These are phyloP conservation scores for Sporobolomyces pararoseus DNA, from an alignment of 768 basidiomycete genomes.

Conservation along the genomic window DNA sequence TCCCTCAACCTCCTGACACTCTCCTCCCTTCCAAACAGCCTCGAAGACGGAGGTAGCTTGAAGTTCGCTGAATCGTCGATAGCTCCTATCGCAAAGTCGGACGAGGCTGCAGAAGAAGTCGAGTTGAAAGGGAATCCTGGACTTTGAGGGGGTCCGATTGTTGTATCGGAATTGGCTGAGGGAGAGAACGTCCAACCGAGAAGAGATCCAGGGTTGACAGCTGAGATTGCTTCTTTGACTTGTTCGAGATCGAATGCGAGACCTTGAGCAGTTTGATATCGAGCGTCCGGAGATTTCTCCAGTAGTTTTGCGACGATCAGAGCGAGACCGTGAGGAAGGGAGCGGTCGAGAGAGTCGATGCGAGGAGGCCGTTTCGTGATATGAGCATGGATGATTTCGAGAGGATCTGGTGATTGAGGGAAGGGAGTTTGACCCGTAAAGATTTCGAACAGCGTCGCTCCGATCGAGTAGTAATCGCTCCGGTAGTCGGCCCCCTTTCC, in stretches of 20 bases:
- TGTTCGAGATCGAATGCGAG: slow-evolving; percentile 37
- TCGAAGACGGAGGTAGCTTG: slow-evolving; percentile 32
- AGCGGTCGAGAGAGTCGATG: slow-evolving; percentile 15
- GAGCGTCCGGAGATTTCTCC: slow-evolving; percentile 35
- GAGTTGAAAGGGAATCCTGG: neutral
- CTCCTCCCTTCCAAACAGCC: slow-evolving; percentile 31
- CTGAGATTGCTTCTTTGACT: slow-evolving; percentile 1
- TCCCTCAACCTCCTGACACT: slow-evolving; percentile 7
- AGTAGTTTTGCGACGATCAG: slow-evolving; percentile 37
- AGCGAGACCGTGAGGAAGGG: slow-evolving; percentile 24
- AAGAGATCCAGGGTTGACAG: neutral
- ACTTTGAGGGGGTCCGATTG: neutral
- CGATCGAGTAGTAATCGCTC: slow-evolving; percentile 31
- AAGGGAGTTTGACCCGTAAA: slow-evolving; percentile 31
- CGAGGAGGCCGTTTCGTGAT: slow-evolving; percentile 23
- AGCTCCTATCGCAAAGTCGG: slow-evolving; percentile 27
- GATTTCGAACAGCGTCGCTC: slow-evolving; percentile 33
- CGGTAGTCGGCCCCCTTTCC: slow-evolving; percentile 21
- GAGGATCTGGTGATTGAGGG: slow-evolving; percentile 20
- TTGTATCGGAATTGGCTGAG: neutral
- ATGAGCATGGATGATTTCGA: slow-evolving; percentile 38
- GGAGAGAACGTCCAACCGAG: neutral
- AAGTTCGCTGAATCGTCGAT: slow-evolving; percentile 38
- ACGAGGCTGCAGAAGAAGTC: neutral
- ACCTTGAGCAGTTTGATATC: slow-evolving; percentile 34